Percentiles rank a stretch among this genome's conserved stretches.
phyloP scores from a whole-genome alignment of 129 eudicot species.

The Arctium minus region DNA sequence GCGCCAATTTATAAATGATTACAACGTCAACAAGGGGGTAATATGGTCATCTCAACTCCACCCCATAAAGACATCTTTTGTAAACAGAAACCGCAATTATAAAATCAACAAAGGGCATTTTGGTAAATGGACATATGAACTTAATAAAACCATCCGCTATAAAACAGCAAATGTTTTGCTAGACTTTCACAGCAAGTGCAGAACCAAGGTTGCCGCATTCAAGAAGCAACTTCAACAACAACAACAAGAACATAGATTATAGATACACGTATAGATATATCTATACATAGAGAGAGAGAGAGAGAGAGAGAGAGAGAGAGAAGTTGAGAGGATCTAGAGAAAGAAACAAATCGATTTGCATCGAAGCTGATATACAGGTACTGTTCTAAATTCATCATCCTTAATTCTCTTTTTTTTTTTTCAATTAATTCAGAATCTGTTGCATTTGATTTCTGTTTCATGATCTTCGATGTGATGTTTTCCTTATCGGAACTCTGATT shows the following conservation, averaged over 20 bases:
- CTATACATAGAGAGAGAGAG: not conserved
- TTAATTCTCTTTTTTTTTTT: not conserved
- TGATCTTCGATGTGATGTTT: not conserved
- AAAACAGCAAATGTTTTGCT: not conserved
- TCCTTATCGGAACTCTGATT: not conserved
- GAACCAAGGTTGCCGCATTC: conserved; percentile 3
- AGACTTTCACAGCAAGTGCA: conserved; percentile 3
- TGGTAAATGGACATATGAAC: conserved; percentile 11
- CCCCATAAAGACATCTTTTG: not conserved
- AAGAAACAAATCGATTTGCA: conserved; percentile 9
- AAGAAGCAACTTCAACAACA: conserved; percentile 5
- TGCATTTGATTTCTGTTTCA: not conserved
- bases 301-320: not conserved
- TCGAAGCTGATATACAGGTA: conserved; percentile 14
- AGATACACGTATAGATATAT: not conserved
- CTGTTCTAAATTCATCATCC: not conserved
- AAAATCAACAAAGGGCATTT: not conserved
- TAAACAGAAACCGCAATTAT: not conserved
- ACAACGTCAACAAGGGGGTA: conserved; percentile 10
- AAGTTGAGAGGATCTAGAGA: not conserved
- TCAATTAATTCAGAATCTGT: not conserved
- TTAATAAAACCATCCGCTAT: conserved; percentile 23
- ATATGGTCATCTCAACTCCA: not conserved
- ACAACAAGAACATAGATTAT: not conserved
- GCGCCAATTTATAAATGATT: not conserved